These are phyloP conservation scores for Septoria petroselini DNA, from an alignment of 2,329 filamentous ascomycete genomes.

Conservation along the genomic window DNA sequence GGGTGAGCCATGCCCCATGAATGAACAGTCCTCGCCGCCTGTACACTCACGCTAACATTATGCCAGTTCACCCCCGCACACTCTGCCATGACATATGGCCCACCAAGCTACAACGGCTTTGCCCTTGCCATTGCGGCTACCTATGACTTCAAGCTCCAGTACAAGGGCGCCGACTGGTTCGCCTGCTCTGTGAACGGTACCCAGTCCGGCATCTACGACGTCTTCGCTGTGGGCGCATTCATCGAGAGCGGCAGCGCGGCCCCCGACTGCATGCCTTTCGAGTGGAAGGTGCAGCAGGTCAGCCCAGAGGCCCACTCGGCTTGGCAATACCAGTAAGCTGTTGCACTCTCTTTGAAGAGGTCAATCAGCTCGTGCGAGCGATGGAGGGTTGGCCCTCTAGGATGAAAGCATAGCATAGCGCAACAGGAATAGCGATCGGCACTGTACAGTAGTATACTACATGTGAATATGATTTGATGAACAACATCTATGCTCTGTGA, in stretches of 20 bases:
- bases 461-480: too few relatives aligned
- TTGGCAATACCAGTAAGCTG: slow-evolving; percentile 15
- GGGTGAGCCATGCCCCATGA: neutral
- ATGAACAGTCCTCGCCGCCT: neutral
- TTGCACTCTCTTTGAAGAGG: neutral
- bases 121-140: slow-evolving; percentile 20
- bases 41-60: neutral
- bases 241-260: slow-evolving; percentile 3
- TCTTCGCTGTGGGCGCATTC: slow-evolving; percentile 13
- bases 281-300: slow-evolving; percentile 1
- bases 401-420: neutral
- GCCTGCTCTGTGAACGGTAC: slow-evolving; percentile 8
- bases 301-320: slow-evolving; percentile 1
- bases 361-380: too few relatives aligned
- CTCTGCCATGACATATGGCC: slow-evolving; percentile 26
- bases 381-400: too few relatives aligned
- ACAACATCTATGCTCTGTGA: too few relatives aligned
- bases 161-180: slow-evolving; percentile 16
- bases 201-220: slow-evolving; percentile 6
- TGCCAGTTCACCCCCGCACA: slow-evolving; percentile 32
- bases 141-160: slow-evolving; percentile 14
- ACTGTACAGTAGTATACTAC: neutral
- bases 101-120: slow-evolving; percentile 30
- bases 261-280: slow-evolving; percentile 12
- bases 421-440: too few relatives aligned